A percentile compares a stretch with the other conserved stretches of the same genome.
Conservation (phyloP, 352 stramenopile species). For the Pelagophyceae sp. region DNA sequence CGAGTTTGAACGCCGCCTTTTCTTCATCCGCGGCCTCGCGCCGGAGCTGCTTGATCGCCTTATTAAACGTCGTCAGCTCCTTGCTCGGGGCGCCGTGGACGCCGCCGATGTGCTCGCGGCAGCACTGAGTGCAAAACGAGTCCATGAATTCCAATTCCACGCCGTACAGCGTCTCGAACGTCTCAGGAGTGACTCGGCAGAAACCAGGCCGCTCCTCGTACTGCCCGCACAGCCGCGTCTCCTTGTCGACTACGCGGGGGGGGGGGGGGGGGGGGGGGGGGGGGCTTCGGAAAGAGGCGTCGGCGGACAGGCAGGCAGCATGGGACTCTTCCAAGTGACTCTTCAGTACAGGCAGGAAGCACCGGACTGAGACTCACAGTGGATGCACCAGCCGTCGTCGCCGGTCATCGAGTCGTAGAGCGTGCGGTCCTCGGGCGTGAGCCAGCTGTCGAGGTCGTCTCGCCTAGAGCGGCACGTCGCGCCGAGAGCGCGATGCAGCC, state of each 20-base stretch:
- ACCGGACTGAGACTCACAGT: too few species aligned
- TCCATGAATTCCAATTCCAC: neutral
- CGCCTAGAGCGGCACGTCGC: neutral
- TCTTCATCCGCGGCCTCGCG: neutral
- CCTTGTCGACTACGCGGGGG: too few species aligned
- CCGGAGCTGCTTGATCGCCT: neutral
- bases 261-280: too few species aligned
- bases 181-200: neutral
- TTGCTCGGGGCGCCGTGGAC: neutral
- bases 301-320: too few species aligned
- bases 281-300: too few species aligned
- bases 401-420: slow-evolving; percentile 1
- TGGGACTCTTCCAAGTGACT: too few species aligned
- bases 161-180: neutral
- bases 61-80: neutral
- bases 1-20: neutral
- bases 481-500: too few species aligned
- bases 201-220: neutral
- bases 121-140: neutral
- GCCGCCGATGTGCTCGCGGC: neutral
- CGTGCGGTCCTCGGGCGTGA: neutral
- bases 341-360: too few species aligned
- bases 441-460: neutral
- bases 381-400: neutral
- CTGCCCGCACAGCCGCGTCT: too few species aligned